Evolutionary conservation across 306 rosid genomes (phyloP), one percentile per base, ranked within the genome.

Genomic region (Malus sylvestris): DNA sequence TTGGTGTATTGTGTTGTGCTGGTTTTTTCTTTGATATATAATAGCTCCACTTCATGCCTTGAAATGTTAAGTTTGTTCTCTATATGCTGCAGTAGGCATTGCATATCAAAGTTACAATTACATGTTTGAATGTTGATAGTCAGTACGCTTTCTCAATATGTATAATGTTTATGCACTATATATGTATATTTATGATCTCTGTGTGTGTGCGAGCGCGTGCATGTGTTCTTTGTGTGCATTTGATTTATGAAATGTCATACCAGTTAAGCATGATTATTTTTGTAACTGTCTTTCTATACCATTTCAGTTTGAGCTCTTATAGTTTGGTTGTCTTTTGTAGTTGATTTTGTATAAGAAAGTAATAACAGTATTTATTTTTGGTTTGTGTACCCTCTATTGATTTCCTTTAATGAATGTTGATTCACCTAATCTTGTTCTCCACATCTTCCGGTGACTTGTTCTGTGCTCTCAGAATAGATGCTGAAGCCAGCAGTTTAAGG

Each of bases 391-490:
- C 11, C 66, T 72, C 52, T 35, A 33, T 57, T 55, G 23, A 33
- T 10, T 22, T 57, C 14, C 11, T 33, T 72, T 22, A 33, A 15
- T 10, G 64, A 30, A 68, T 23, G 14, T 64, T 68, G 42, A 65
- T 70, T 65, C 33, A 15, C n/a, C 81, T 58, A 74, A 51, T 60
- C 80, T 51, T 76, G 76, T 80, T 29, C 72, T 55, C 63, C 71
- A 61, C 73, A 67, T 72, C 49, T 59, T 73, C 80, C 71, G 76
- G 80, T 78, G 74, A 86, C 70, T 44, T 76, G 65, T 73, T 85
- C 63, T 73, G 62, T 79, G 81, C 70, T 86, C 85, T 77, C 98
- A 93, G 98, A 87, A 83, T 93, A 87, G 97, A 91, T 83, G 94
- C 87, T 53, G 96, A 93, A 83, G 93, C 82, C 70, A 44, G 81